Base-by-base conservation (phyloP, 306 rosid genomes). In the Hippophae tibetana region DNA sequence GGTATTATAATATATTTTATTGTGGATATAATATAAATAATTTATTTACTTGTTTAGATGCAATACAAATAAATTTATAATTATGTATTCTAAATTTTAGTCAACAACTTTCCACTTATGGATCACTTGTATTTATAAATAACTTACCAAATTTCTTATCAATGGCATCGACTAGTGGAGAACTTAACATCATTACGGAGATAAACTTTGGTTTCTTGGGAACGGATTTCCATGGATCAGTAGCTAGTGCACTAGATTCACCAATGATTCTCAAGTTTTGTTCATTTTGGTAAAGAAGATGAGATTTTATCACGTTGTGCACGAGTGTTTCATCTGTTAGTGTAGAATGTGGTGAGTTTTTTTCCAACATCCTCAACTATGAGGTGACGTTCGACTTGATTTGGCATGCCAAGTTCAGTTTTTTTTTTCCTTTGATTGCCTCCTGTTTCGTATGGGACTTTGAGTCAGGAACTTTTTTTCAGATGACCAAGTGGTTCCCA, bases 401-500 rank as follows among this genome's bases (percentile, higher is more conserved):
- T 83, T 56, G 47, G 57, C 53, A 55, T 69, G 43, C 75, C 70
- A 50, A 18, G 25, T 9, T 61, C 59, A 42, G 38, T 67, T 67
- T 72, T 73, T 68, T 50, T 68, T 44, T n/a, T n/a, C 68, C 60
- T 70, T 63, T 73, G 54, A 43, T 40, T 47, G 43, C 66, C 14
- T 60, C 60, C 50, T 58, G 58, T 53, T 74, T 72, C 26, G 51
- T 68, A n/a, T 47, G 43, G 61, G 81, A 64, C 40, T 54, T 72
- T 0, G 47, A 55, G 13, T 69, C 72, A 12, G 12, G 58, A 54
- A 57, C 65, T 66, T 57, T 57, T 27, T 74, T 53, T n/a, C 13
- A 31, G 56, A 42, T 61, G 56, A 59, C 79, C 62, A 57, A 54
- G 45, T 66, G 79, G 79, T 61, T 56, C 81, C 83, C 83, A 80